A percentile compares a stretch with the other conserved stretches of the same genome.
phyloP scores from a whole-genome alignment of 2,329 filamentous ascomycete species.

The Sporothrix mexicana region DNA sequence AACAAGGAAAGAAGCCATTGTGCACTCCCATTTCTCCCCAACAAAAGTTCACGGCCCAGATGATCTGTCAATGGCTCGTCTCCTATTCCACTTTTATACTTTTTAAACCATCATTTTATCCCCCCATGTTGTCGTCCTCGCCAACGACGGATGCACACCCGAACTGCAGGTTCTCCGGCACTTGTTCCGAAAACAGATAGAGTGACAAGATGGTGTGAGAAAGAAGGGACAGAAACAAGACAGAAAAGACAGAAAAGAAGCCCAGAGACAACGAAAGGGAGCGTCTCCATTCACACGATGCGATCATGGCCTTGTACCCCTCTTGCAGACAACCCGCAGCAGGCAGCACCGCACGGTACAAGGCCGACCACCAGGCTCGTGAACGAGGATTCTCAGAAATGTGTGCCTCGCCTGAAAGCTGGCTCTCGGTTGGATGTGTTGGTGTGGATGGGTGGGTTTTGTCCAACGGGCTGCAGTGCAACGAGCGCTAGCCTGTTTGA shows the following conservation, averaged over 20 bases:
- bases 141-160: background rate
- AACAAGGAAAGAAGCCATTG: background rate
- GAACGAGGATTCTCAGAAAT: background rate
- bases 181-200: conserved; percentile 13
- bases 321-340: background rate
- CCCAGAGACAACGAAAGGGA: background rate
- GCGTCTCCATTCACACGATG: background rate
- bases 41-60: conserved; percentile 20
- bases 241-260: background rate
- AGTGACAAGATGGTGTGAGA: background rate
- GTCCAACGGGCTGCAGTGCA: conserved; percentile 8
- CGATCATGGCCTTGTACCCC: background rate
- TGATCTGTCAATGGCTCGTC: background rate
- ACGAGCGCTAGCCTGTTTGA: conserved; percentile 8
- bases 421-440: background rate
- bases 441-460: conserved; percentile 17
- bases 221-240: background rate
- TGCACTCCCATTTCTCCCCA: background rate
- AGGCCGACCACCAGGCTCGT: conserved; percentile 4
- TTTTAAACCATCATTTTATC: too few species aligned
- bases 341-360: conserved; percentile 29
- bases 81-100: background rate
- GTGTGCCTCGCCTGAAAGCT: background rate
- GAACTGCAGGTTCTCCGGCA: conserved; percentile 19
- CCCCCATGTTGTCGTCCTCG: too few species aligned